A percentile compares a stretch with the other conserved stretches of the same genome.
Evolutionary conservation across 2,329 filamentous ascomycete genomes (phyloP).

Genomic region (Epichloe coenophiala): DNA sequence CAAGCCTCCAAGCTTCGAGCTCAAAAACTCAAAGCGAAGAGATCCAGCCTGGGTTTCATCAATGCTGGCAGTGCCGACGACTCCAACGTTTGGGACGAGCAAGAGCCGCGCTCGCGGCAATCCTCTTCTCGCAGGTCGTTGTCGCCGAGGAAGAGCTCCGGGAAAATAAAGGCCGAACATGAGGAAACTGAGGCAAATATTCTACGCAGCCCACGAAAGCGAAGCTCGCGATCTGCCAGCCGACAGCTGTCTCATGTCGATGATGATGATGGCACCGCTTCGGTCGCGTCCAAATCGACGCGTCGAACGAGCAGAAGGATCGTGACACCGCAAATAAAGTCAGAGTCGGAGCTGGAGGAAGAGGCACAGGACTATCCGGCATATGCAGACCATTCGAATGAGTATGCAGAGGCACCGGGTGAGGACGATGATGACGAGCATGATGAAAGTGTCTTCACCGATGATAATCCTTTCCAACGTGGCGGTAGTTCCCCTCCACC

Average conservation of each 20-base stretch:
- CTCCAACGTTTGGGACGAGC: slow-evolving; percentile 46
- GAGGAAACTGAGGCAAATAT: slow-evolving; percentile 25
- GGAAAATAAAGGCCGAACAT: slow-evolving; percentile 39
- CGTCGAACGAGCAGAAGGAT: slow-evolving; percentile 36
- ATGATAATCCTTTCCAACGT: slow-evolving; percentile 89
- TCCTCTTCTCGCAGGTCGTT: slow-evolving; percentile 36
- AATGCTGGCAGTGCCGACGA: slow-evolving; percentile 55
- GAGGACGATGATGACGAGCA: slow-evolving; percentile 19
- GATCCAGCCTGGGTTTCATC: slow-evolving; percentile 75
- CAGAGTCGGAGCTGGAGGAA: slow-evolving; percentile 38
- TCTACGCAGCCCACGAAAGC: slow-evolving; percentile 37
- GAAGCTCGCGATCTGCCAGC: slow-evolving; percentile 39
- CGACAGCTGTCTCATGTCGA: slow-evolving; percentile 41
- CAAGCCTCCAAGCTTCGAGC: slow-evolving; percentile 65
- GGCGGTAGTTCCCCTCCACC: slow-evolving; percentile 52
- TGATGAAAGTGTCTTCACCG: slow-evolving; percentile 57
- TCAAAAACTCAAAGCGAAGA: slow-evolving; percentile 64
- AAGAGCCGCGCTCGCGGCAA: slow-evolving; percentile 38
- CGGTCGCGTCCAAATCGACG: slow-evolving; percentile 24
- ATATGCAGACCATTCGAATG: slow-evolving; percentile 43
- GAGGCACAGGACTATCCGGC: slow-evolving; percentile 10
- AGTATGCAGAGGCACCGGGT: slow-evolving; percentile 19
- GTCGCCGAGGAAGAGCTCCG: slow-evolving; percentile 41
- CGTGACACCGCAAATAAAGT: slow-evolving; percentile 38
- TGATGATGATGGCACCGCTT: slow-evolving; percentile 27